Percentiles rank a stretch among this genome's conserved stretches.
Conservation (phyloP, 176 grass and related monocot species). For the Tuctoria greenei region DNA sequence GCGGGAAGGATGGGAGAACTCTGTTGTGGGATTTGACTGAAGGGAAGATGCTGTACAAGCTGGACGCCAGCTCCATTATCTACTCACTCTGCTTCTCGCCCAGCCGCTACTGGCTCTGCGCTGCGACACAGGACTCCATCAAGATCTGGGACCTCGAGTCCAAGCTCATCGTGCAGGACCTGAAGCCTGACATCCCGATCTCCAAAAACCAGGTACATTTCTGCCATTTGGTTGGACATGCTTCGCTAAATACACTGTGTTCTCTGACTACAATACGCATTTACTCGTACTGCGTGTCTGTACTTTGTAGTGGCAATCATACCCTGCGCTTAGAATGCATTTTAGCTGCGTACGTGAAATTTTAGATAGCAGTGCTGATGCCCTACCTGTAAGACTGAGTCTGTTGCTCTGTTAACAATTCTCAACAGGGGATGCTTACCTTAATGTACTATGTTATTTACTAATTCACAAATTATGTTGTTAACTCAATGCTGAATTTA, state of each 20-base stretch:
- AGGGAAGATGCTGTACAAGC: constrained; percentile 53
- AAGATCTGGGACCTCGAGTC: constrained; percentile 77
- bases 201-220: constrained; percentile 54
- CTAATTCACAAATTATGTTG: not conserved
- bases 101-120: constrained; percentile 70
- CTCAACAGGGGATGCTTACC: not conserved
- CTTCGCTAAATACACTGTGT: not conserved
- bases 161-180: constrained; percentile 65
- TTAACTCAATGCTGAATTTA: not conserved
- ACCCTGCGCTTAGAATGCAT: not conserved
- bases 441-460: not conserved
- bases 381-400: not conserved
- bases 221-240: not conserved
- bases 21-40: constrained; percentile 57
- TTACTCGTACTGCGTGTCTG: not conserved
- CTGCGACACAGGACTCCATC: constrained; percentile 55
- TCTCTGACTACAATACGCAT: not conserved
- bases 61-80: constrained; percentile 58
- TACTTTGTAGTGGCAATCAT: not conserved
- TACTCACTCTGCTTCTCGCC: constrained; percentile 73
- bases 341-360: too few species aligned
- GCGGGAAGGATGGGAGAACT: constrained; percentile 53
- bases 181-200: constrained; percentile 54
- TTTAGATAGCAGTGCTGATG: not conserved
- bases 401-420: not conserved